A percentile compares a stretch with the other conserved stretches of the same genome.
Evolutionary conservation across 192 early-diverging fungal genomes (phyloP).

Genomic region (Gonapodya prolifera): DNA sequence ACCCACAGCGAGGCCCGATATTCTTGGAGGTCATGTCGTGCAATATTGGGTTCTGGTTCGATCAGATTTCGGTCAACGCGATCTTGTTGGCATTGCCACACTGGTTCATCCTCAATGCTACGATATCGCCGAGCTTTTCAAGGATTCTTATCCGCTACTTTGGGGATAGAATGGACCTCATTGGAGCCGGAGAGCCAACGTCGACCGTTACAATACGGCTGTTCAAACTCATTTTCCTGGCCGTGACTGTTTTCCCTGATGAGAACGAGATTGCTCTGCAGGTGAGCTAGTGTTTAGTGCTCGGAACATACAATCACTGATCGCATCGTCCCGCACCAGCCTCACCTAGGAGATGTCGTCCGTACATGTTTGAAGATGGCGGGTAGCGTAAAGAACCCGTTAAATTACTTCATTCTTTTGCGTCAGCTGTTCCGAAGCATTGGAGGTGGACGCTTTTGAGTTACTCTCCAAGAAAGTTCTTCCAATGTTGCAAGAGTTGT

Average conservation of each 20-base stretch:
- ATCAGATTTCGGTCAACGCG: slow-evolving; percentile 62
- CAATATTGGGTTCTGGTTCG: slow-evolving; percentile 74
- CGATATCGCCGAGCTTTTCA: slow-evolving; percentile 61
- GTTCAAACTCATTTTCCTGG: slow-evolving; percentile 92
- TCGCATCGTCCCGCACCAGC: too few relatives aligned
- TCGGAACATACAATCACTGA: too few relatives aligned
- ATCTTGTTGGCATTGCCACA: slow-evolving; percentile 73
- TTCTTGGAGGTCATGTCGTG: slow-evolving; percentile 91
- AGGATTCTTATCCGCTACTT: slow-evolving; percentile 64
- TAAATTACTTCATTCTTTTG: slow-evolving; percentile 85
- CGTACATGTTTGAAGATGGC: slow-evolving; percentile 73
- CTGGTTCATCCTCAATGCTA: slow-evolving; percentile 69
- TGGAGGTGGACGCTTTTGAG: slow-evolving; percentile 91
- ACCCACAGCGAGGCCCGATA: slow-evolving; percentile 65
- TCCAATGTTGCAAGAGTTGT: slow-evolving; percentile 77
- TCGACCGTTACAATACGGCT: slow-evolving; percentile 69
- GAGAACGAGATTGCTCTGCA: slow-evolving; percentile 81
- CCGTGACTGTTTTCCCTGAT: slow-evolving; percentile 80
- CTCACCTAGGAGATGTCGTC: slow-evolving; percentile 83
- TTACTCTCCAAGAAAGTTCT: slow-evolving; percentile 88
- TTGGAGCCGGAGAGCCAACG: slow-evolving; percentile 61
- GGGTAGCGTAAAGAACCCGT: slow-evolving; percentile 66
- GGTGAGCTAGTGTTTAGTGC: too few relatives aligned
- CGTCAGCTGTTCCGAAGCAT: slow-evolving; percentile 89
- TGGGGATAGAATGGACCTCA: slow-evolving; percentile 58